A percentile compares a stretch with the other conserved stretches of the same genome.
Evolutionary conservation across 305 asterid genomes (phyloP).

Genomic region (Striga hermonthica): DNA sequence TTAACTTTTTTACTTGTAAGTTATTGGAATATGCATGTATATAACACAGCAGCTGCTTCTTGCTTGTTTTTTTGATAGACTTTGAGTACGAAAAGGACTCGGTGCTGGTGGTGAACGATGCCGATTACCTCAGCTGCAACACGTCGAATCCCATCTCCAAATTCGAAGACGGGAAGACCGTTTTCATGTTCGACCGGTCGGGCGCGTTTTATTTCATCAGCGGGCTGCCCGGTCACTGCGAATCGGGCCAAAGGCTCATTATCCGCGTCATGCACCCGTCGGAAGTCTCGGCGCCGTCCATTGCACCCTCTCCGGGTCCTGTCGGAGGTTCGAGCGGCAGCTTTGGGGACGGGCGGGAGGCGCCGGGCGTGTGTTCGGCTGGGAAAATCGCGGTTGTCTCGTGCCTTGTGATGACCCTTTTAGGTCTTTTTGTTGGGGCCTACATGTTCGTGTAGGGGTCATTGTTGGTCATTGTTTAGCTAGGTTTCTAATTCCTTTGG

Average conservation of each 20-base stretch:
- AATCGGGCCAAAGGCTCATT: conserved; percentile 55
- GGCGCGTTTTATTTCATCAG: conserved; percentile 75
- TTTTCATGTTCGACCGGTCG: conserved; percentile 43
- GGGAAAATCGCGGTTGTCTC: conserved; percentile 33
- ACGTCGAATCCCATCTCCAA: conserved; percentile 50
- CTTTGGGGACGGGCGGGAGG: conserved; percentile 21
- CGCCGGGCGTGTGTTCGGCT: conserved; percentile 35
- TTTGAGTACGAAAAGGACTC: conserved; percentile 68
- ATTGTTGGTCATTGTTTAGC: conserved; percentile 7
- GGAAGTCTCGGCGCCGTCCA: conserved; percentile 26
- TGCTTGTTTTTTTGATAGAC: conserved; percentile 31
- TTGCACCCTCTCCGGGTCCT: conserved; percentile 43
- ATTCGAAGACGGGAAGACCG: conserved; percentile 50
- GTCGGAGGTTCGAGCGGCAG: conserved; percentile 25
- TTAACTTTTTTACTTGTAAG: too few relatives aligned
- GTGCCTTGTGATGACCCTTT: conserved; percentile 32
- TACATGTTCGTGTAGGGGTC: conserved; percentile 40
- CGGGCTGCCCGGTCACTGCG: conserved; percentile 57
- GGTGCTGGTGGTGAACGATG: conserved; percentile 51
- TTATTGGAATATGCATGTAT: too few relatives aligned
- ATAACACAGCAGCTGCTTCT: too few relatives aligned
- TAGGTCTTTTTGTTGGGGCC: conserved; percentile 32
- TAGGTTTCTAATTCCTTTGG: background rate
- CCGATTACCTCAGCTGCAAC: conserved; percentile 53
- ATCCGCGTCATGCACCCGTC: conserved; percentile 65